A percentile compares a stretch with the other conserved stretches of the same genome.
Conservation (phyloP, 768 basidiomycete genomes). For the Clitopilus passeckerianus region DNA sequence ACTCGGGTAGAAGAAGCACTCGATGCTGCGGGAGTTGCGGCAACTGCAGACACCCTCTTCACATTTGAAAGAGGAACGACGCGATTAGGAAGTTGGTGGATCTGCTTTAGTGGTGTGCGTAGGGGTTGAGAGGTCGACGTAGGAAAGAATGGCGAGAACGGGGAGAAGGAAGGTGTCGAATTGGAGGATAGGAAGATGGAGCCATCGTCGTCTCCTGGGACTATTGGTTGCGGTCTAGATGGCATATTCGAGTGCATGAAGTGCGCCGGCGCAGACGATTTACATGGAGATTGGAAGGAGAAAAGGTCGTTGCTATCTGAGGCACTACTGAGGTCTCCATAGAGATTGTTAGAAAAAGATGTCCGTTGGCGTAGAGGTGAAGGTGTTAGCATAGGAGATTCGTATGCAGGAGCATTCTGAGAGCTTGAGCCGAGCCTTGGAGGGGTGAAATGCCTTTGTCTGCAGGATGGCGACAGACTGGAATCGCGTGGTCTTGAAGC, state of each 20-base stretch:
- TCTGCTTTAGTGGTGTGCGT: conserved; percentile 57
- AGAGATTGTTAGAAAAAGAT: conserved; percentile 26
- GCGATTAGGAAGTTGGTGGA: conserved; percentile 32
- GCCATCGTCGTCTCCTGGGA: conserved; percentile 52
- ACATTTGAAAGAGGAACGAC: conserved; percentile 33
- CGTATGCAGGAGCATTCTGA: conserved; percentile 21
- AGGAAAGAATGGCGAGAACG: conserved; percentile 37
- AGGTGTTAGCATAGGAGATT: conserved; percentile 60
- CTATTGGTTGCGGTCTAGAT: conserved; percentile 36
- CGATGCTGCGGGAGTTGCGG: conserved; percentile 15
- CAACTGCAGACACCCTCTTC: conserved; percentile 4
- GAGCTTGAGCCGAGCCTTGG: conserved; percentile 17
- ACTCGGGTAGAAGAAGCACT: conserved; percentile 20
- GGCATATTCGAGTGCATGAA: conserved; percentile 24
- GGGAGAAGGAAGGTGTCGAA: conserved; percentile 19
- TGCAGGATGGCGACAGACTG: conserved; percentile 30
- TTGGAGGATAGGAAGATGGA: conserved; percentile 50
- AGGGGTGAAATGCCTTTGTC: conserved; percentile 28
- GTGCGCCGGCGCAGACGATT: conserved; percentile 37
- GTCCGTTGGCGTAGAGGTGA: conserved; percentile 51
- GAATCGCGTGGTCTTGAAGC: conserved; percentile 20
- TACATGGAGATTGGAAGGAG: conserved; percentile 44
- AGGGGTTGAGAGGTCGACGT: conserved; percentile 43
- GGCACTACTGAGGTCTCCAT: conserved; percentile 13
- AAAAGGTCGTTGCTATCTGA: conserved; percentile 46